Conservation (phyloP, 257 asterid species). For the Primulina tabacum region DNA sequence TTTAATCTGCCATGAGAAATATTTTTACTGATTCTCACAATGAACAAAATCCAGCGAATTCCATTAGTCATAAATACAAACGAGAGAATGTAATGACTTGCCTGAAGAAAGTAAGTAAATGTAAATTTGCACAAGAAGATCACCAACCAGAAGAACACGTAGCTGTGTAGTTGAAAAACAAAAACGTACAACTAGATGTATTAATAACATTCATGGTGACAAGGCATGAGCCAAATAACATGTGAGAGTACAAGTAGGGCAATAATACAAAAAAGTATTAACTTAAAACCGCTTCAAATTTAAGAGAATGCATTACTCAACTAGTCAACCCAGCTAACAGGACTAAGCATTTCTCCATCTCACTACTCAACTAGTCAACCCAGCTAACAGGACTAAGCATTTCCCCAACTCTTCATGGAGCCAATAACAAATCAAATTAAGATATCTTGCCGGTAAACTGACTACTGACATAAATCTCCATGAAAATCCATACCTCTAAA, state of each 20-base stretch:
- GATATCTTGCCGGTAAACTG: too few species aligned
- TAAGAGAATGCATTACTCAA: neutral
- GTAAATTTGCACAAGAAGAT: constrained; percentile 88
- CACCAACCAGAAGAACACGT: constrained; percentile 88
- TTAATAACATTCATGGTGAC: neutral
- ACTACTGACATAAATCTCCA: neutral
- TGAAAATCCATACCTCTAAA: neutral
- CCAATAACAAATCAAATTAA: too few species aligned
- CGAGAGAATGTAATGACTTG: constrained; percentile 37
- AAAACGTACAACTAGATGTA: neutral
- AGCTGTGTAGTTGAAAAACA: constrained; percentile 49
- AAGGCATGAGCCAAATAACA: neutral
- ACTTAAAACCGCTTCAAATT: neutral
- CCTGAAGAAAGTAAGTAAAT: constrained; percentile 97
- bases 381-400: neutral
- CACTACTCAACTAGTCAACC: neutral
- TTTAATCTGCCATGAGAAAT: constrained; percentile 56
- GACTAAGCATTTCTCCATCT: neutral
- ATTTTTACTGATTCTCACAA: constrained; percentile 14
- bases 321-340: neutral
- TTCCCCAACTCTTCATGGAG: neutral
- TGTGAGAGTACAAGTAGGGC: too few species aligned
- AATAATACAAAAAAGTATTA: neutral
- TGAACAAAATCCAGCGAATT: constrained; percentile 14
- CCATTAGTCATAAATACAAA: constrained; percentile 13